Evolutionary conservation across 164 flowering plant genomes (phyloP), one percentile per base, ranked within the genome.

Genomic region (Berberis vulgaris): DNA sequence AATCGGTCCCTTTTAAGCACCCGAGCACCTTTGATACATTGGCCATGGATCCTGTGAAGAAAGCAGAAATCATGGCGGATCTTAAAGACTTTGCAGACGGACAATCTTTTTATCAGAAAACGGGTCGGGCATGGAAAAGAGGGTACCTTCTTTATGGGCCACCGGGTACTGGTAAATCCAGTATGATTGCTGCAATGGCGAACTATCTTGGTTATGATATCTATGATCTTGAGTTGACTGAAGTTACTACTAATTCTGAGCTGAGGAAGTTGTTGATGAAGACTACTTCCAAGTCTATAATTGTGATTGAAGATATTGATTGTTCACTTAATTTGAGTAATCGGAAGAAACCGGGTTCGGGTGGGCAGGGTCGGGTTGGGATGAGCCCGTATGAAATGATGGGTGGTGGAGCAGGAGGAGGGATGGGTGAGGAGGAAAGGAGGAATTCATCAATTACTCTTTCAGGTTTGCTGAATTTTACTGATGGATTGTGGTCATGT

Each of bases 401-500:
- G 3, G 11, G 11, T 52, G 54, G 4, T 1, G 54, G 13, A 52
- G 60, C 9, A 26, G 26, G 26, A 40, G 38, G 13, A 7, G 38
- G 58, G n/a, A n/a, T 2, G 2, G 41, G 58, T 5, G 8, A 6
- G 39, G 60, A 57, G 11, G 60, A 57, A 4, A 40, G 43, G 2
- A 73, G 70, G 5, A 85, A 84, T 47, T 69, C 26, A 26, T 26
- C 94, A 26, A 83, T 91, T 0, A 91, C 97, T 2, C 79, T 91
- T 4, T 91, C 97, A 1, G 97, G 97, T 26, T 62, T 91, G 49
- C 62, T 91, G 75, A 91, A 91, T 72, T 91, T 91, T 72, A 91
- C 93, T 0, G 97, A 91, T 64, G 97, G 97, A 61, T 61, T 90
- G 43, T 90, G 97, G 97, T 90, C 97, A 2, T 90, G 95, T 63